phyloP scores from a whole-genome alignment of 352 stramenopile species.

The Phytophthora pini region DNA sequence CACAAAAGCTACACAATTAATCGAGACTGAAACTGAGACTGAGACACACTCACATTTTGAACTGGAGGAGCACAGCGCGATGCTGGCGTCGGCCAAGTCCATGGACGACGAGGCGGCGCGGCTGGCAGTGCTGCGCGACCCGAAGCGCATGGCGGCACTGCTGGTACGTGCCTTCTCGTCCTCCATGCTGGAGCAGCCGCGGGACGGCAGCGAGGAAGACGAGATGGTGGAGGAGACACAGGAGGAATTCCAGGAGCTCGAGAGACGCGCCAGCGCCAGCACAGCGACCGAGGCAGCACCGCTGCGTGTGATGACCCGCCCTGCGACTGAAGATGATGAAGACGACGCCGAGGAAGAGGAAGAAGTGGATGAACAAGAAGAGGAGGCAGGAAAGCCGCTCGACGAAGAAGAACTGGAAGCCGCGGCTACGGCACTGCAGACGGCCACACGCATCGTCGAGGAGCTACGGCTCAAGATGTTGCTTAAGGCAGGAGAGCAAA shows the following conservation, averaged over 20 bases:
- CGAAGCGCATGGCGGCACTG: constrained; percentile 50
- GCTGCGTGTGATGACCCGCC: constrained; percentile 26
- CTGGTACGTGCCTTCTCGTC: constrained; percentile 52
- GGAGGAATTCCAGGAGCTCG: constrained; percentile 36
- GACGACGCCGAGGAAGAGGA: constrained; percentile 47
- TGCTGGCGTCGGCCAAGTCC: constrained; percentile 47
- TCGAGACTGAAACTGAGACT: constrained; percentile 15
- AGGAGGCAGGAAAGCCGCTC: constrained; percentile 35
- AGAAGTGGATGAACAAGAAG: constrained; percentile 43
- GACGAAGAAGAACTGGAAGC: constrained; percentile 55
- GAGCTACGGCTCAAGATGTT: constrained; percentile 63
- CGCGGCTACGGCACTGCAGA: constrained; percentile 55
- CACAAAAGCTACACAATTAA: constrained; percentile 24
- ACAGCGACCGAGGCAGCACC: constrained; percentile 2
- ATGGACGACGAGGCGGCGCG: constrained; percentile 41
- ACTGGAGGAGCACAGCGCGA: constrained; percentile 9
- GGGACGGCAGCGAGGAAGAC: constrained; percentile 26
- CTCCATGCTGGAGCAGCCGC: constrained; percentile 25
- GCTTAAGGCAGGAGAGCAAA: constrained; percentile 54
- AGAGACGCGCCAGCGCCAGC: constrained; percentile 10
- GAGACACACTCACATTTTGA: constrained; percentile 8
- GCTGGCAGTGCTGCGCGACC: constrained; percentile 42
- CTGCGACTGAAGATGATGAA: constrained; percentile 38
- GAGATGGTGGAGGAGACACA: constrained; percentile 42
- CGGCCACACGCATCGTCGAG: constrained; percentile 62